phyloP scores from a whole-genome alignment of 2,329 filamentous ascomycete genomes.

The Byssoonygena ceratinophila region DNA sequence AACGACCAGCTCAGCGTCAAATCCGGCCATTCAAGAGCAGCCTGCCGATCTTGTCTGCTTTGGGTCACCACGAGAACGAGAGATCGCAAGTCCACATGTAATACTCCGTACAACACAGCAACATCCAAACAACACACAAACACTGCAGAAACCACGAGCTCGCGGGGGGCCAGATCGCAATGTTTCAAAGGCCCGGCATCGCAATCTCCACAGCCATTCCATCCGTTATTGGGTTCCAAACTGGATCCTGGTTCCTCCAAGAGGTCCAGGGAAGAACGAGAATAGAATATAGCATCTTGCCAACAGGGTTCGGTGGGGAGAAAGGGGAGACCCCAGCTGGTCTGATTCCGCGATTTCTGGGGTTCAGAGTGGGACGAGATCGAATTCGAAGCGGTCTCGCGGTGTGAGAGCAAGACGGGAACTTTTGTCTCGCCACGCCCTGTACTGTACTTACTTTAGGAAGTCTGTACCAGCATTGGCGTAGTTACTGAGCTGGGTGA shows the following conservation, averaged over 20 bases:
- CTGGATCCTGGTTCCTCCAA: neutral
- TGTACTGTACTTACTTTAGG: too few relatives aligned
- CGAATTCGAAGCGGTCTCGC: too few relatives aligned
- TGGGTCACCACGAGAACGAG: neutral
- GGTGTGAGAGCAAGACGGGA: too few relatives aligned
- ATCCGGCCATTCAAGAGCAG: neutral
- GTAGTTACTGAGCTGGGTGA: too few relatives aligned
- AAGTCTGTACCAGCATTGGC: too few relatives aligned
- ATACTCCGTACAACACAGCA: too few relatives aligned
- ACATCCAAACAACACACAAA: neutral
- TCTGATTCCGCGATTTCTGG: neutral
- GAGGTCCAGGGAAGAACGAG: neutral
- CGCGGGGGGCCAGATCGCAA: neutral
- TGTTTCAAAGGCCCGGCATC: neutral
- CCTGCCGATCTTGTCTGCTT: slow-evolving; percentile 1
- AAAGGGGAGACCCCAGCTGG: neutral
- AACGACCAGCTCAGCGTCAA: neutral
- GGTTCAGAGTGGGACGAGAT: neutral
- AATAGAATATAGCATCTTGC: neutral
- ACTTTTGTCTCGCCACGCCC: too few relatives aligned
- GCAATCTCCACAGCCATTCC: neutral
- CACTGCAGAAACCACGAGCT: neutral
- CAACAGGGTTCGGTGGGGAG: neutral
- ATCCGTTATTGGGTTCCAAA: neutral
- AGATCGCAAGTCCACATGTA: too few relatives aligned